Evolutionary conservation across 441 rosid genomes (phyloP).

Genomic region (Gossypium laxum): DNA sequence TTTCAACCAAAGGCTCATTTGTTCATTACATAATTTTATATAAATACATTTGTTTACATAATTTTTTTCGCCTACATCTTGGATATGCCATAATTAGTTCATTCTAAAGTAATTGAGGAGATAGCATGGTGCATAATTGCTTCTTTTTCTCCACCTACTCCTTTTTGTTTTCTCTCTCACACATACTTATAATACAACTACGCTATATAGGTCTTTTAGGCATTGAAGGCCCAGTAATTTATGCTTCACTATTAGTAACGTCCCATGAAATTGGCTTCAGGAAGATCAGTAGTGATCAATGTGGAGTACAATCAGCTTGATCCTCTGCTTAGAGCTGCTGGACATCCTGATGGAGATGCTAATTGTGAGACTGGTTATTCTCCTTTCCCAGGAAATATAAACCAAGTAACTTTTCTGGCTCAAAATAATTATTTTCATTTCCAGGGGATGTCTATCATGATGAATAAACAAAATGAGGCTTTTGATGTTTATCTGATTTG

Average conservation of each 20-base stretch:
- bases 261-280: slow-evolving; percentile 31
- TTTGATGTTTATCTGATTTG: not conserved
- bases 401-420: slow-evolving; percentile 51
- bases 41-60: slow-evolving; percentile 26
- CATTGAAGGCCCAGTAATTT: not conserved
- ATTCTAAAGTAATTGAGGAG: not conserved
- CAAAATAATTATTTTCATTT: not conserved
- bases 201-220: not conserved
- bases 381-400: slow-evolving; percentile 94
- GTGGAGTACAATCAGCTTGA: slow-evolving; percentile 98
- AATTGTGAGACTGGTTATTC: slow-evolving; percentile 85
- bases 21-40: too few relatives aligned
- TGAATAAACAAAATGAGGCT: not conserved
- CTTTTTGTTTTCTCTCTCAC: not conserved
- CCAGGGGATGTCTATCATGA: not conserved
- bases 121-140: not conserved
- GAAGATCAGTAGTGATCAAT: slow-evolving; percentile 88
- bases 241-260: slow-evolving; percentile 5
- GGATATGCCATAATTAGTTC: not conserved
- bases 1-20: too few relatives aligned
- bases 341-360: slow-evolving; percentile 77
- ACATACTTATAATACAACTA: not conserved
- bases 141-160: not conserved
- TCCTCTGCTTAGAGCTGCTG: slow-evolving; percentile 83
- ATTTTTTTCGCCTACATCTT: too few relatives aligned